Evolutionary conservation across 306 rosid species (phyloP).

Genomic region (Gynostemma pentaphyllum): DNA sequence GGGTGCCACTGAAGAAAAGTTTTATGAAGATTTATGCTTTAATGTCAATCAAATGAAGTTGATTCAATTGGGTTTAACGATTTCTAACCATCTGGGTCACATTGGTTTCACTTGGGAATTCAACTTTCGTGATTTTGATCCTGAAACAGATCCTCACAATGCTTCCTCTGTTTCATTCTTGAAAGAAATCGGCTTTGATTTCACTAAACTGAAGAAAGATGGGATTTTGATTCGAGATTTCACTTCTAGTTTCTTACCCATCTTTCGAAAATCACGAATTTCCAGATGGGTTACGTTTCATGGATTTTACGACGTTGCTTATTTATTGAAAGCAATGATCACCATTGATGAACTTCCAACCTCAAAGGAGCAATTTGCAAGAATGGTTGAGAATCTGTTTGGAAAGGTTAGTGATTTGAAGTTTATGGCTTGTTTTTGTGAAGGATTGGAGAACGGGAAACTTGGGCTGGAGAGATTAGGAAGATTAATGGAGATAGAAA

Average conservation of each 20-base stretch:
- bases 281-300: not conserved
- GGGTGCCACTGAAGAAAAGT: not conserved
- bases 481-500: not conserved
- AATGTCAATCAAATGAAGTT: not conserved
- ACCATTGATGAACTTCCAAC: not conserved
- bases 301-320: not conserved
- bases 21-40: not conserved
- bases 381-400: not conserved
- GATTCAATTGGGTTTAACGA: not conserved
- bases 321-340: not conserved
- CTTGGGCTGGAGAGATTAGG: not conserved
- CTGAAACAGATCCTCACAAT: not conserved
- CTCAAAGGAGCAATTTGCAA: not conserved
- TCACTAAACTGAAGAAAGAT: not conserved
- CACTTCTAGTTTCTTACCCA: rapidly evolving
- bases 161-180: not conserved
- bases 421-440: not conserved
- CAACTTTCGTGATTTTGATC: not conserved
- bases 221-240: not conserved
- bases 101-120: constrained; percentile 1
- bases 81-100: not conserved
- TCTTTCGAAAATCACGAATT: not conserved
- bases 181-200: not conserved
- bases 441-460: not conserved
- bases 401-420: not conserved